phyloP scores from a whole-genome alignment of 78 protist species.

The Anaeramoeba flamelloides region DNA sequence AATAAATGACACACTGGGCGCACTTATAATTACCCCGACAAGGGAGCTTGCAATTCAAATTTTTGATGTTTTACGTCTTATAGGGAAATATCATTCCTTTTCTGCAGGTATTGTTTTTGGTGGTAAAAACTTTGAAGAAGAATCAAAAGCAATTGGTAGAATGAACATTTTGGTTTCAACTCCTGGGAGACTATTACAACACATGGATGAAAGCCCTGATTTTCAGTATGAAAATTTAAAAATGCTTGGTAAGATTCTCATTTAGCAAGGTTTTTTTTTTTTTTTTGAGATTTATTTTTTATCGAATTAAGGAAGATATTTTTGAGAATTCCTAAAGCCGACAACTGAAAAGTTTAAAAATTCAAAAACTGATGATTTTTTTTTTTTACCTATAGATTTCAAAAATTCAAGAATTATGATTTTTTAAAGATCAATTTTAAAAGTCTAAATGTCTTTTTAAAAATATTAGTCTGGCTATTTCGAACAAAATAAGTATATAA shows the following conservation, averaged over 20 bases:
- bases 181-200: conserved; percentile 95
- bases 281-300: no score
- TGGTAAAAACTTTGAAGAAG: conserved; percentile 24
- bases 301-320: no score
- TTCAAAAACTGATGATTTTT: no score
- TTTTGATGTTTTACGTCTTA: conserved; percentile 58
- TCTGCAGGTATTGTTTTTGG: conserved; percentile 57
- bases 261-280: neutral
- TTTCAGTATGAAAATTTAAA: conserved; percentile 40
- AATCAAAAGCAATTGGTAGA: conserved; percentile 19
- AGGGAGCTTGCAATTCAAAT: conserved; percentile 94
- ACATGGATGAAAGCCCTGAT: conserved; percentile 68
- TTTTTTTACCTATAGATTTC: no score
- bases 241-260: conserved; percentile 35
- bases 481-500: no score
- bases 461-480: no score
- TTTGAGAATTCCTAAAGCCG: no score
- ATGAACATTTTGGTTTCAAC: conserved; percentile 84
- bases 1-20: conserved; percentile 74
- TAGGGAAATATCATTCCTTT: conserved; percentile 51
- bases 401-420: no score
- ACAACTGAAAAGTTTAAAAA: no score
- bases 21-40: conserved; percentile 84
- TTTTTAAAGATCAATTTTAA: no score
- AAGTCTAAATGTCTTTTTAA: no score